Percentiles rank a stretch among this genome's conserved stretches.
Evolutionary conservation across 768 basidiomycete genomes (phyloP).

Genomic region (Trametes coccinea): DNA sequence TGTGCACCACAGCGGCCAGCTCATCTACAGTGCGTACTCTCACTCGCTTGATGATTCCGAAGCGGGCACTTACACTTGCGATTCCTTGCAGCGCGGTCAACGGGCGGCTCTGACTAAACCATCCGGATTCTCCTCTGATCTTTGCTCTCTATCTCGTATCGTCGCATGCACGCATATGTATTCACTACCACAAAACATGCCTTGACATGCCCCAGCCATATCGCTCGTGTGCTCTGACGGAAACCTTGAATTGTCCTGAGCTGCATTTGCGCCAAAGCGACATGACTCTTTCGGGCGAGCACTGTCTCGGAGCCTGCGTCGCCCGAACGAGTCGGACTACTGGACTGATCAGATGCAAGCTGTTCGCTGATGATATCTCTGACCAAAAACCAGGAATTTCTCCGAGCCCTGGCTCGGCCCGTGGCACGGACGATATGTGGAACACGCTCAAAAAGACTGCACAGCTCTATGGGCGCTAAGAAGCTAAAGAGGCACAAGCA

Average conservation of each 20-base stretch:
- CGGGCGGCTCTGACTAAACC: slow-evolving; percentile 38
- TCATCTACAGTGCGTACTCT: slow-evolving; percentile 86
- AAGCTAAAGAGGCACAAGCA: background rate
- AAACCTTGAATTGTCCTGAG: background rate
- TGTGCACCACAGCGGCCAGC: slow-evolving; percentile 91
- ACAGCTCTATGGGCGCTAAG: slow-evolving; percentile 1
- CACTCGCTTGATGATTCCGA: slow-evolving; percentile 6
- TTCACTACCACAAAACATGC: slow-evolving; percentile 34
- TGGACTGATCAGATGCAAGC: too few species aligned
- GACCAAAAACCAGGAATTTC: too few species aligned
- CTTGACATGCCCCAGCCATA: slow-evolving; percentile 27
- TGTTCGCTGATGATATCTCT: too few species aligned
- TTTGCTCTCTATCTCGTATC: slow-evolving; percentile 23
- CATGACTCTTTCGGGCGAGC: too few species aligned
- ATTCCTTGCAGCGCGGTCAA: slow-evolving; percentile 42
- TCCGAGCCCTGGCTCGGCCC: too few species aligned
- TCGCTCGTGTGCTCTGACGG: background rate
- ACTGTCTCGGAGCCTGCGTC: too few species aligned
- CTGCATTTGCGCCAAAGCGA: too few species aligned
- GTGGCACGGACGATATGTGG: background rate
- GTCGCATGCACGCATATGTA: slow-evolving; percentile 39
- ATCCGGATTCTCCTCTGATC: slow-evolving; percentile 16
- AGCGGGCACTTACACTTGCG: background rate
- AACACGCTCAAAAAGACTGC: background rate
- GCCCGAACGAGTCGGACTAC: too few species aligned